A percentile compares a stretch with the other conserved stretches of the same genome.
phyloP scores from a whole-genome alignment of 306 rosid species.

The Arachis hypogaea region DNA sequence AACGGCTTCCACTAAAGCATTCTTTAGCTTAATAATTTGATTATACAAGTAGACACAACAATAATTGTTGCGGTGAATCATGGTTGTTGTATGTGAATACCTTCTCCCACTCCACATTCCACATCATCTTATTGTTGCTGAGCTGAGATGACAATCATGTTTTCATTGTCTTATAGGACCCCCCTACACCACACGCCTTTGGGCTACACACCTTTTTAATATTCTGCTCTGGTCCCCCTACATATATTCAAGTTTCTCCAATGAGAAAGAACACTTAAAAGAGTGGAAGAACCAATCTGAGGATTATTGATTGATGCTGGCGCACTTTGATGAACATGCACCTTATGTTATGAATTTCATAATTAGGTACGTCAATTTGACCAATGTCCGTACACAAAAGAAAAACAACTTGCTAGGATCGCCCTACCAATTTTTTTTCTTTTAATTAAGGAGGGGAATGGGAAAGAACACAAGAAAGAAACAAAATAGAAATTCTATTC shows the following conservation, averaged over 20 bases:
- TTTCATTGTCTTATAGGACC: constrained; percentile 32
- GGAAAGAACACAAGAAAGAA: neutral
- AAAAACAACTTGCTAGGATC: neutral
- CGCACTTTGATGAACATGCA: neutral
- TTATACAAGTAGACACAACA: neutral
- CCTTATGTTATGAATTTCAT: neutral
- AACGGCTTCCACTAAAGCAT: constrained; percentile 34
- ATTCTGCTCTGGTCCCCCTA: constrained; percentile 13
- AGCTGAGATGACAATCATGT: constrained; percentile 34
- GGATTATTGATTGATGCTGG: constrained; percentile 12
- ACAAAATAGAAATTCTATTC: neutral
- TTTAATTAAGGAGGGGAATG: neutral
- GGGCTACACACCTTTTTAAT: neutral
- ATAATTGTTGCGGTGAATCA: constrained; percentile 15
- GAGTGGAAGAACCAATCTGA: neutral
- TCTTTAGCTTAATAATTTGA: constrained; percentile 9
- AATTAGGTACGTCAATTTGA: neutral
- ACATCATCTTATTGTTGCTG: constrained; percentile 3
- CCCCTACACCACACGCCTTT: constrained; percentile 3
- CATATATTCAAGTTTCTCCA: neutral
- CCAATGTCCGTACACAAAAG: constrained; percentile 28
- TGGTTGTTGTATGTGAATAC: constrained; percentile 17
- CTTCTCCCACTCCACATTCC: constrained; percentile 22
- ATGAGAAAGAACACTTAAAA: neutral
- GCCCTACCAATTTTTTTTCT: neutral